Percentiles rank a stretch among this genome's conserved stretches.
Conservation (phyloP, 345 rosid genomes). For the Eucalyptus grandis region DNA sequence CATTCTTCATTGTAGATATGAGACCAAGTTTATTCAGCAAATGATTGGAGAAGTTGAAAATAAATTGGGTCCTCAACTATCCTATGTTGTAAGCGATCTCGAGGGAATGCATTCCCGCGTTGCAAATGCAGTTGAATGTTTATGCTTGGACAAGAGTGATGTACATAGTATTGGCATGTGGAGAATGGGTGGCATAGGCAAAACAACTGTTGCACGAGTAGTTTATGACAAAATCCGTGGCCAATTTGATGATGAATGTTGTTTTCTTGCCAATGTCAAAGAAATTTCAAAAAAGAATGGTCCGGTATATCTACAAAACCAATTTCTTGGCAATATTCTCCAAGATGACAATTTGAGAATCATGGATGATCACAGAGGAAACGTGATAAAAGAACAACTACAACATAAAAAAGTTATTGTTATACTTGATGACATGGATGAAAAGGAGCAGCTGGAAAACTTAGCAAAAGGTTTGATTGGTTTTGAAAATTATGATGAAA, state of each 20-base stretch:
- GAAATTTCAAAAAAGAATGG: neutral
- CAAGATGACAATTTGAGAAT: neutral
- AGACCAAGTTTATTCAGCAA: too few relatives aligned
- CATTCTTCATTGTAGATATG: too few relatives aligned
- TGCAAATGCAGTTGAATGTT: too few relatives aligned
- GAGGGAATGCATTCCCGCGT: too few relatives aligned
- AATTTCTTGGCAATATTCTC: neutral
- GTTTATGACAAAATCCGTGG: neutral
- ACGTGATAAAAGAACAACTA: neutral
- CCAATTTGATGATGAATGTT: constrained; percentile 5
- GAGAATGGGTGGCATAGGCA: neutral
- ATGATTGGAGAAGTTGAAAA: too few relatives aligned
- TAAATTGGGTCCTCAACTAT: too few relatives aligned
- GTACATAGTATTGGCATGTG: neutral
- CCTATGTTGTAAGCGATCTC: too few relatives aligned
- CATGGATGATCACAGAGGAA: neutral
- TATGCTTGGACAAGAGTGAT: too few relatives aligned
- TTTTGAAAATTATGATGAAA: too few relatives aligned
- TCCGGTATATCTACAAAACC: neutral
- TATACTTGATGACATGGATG: constrained; percentile 1
- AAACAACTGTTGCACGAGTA: constrained; percentile 1
- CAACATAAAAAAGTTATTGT: neutral
- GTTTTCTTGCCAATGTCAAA: constrained; percentile 14
- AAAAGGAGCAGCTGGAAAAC: neutral
- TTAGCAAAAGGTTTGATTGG: neutral